These are phyloP conservation scores for Debaryomyces coudertii DNA, from an alignment of 1,139 yeast genomes.

Conservation along the genomic window DNA sequence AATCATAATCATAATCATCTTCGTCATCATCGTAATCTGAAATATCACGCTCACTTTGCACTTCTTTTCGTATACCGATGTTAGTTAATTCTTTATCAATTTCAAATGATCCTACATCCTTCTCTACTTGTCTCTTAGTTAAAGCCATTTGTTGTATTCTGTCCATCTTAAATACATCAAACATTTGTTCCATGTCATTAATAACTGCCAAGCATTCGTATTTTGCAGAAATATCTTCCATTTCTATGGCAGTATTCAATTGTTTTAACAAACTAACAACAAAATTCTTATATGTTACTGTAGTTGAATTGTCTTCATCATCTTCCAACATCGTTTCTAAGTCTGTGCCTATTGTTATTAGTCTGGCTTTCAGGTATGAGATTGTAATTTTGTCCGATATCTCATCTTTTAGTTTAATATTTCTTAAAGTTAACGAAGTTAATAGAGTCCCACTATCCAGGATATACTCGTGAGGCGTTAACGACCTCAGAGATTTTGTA, in stretches of 20 bases:
- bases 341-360: constrained; percentile 58
- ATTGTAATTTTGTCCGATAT: constrained; percentile 55
- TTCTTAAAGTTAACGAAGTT: constrained; percentile 52
- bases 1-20: constrained; percentile 23
- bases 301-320: constrained; percentile 34
- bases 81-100: constrained; percentile 10
- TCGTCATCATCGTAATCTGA: constrained; percentile 12
- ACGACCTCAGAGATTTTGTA: constrained; percentile 42
- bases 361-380: constrained; percentile 57
- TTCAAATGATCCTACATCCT: constrained; percentile 12
- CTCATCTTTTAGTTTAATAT: constrained; percentile 51
- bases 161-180: constrained; percentile 51
- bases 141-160: constrained; percentile 25
- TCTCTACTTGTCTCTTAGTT: constrained; percentile 12
- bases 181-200: constrained; percentile 65
- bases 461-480: constrained; percentile 52
- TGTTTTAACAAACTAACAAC: constrained; percentile 55
- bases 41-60: constrained; percentile 8
- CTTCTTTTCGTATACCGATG: not conserved
- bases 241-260: constrained; percentile 51
- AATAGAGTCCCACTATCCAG: constrained; percentile 62
- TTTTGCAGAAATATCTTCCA: constrained; percentile 52
- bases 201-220: constrained; percentile 64
- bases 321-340: constrained; percentile 46
- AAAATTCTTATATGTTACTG: constrained; percentile 53